These are phyloP conservation scores for Puccinia hordei DNA, from an alignment of 1,284 basidiomycete genomes.

Conservation along the genomic window DNA sequence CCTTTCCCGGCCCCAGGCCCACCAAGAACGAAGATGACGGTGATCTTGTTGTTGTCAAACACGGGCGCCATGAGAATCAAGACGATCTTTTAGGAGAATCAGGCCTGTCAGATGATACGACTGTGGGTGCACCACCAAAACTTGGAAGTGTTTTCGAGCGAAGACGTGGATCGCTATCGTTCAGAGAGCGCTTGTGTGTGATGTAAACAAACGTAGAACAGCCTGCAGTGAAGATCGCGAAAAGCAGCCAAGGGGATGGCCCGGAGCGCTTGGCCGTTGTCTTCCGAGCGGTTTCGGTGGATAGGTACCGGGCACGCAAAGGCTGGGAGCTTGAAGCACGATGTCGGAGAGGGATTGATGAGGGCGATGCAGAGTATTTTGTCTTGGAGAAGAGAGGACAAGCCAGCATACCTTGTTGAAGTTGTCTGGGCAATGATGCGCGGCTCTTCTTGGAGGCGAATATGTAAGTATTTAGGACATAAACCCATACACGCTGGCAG, in stretches of 20 bases:
- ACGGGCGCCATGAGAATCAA: slow-evolving; percentile 58
- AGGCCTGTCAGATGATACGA: background rate
- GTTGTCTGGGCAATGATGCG: background rate
- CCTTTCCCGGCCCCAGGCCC: slow-evolving; percentile 98
- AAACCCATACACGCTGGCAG: no score
- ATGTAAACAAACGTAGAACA: slow-evolving; percentile 47
- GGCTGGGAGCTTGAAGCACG: background rate
- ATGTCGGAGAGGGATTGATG: background rate
- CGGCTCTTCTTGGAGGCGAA: background rate
- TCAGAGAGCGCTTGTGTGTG: slow-evolving; percentile 41
- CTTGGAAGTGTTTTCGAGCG: slow-evolving; percentile 47
- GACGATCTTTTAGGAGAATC: background rate
- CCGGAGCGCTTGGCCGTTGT: slow-evolving; percentile 20
- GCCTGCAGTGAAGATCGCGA: slow-evolving; percentile 39
- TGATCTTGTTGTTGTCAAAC: slow-evolving; percentile 76
- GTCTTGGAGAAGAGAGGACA: background rate
- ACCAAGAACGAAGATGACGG: slow-evolving; percentile 92
- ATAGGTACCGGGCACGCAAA: background rate
- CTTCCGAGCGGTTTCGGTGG: background rate
- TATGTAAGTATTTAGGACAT: no score
- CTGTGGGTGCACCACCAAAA: slow-evolving; percentile 41
- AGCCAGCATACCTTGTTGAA: background rate
- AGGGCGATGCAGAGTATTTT: background rate
- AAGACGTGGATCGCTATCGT: slow-evolving; percentile 43
- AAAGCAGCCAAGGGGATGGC: slow-evolving; percentile 46